These are phyloP conservation scores for Ampelocalamus luodianensis DNA, from an alignment of 176 grass and related monocot species.

Conservation along the genomic window DNA sequence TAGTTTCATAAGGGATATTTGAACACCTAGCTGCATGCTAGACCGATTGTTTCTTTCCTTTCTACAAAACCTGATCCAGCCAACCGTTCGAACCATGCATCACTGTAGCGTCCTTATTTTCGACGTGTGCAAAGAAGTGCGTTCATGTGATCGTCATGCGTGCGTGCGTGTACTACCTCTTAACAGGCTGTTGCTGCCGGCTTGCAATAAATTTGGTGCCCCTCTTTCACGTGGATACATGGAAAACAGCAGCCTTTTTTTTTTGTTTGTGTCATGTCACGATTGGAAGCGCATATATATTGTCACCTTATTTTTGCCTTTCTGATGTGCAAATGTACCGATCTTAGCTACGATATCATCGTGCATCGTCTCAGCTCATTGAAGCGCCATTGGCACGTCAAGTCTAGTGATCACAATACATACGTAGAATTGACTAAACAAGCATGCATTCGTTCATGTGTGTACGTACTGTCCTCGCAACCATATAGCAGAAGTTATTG, in stretches of 20 bases:
- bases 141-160: constrained; percentile 13
- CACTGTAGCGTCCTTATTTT: neutral
- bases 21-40: neutral
- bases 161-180: neutral
- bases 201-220: constrained; percentile 15
- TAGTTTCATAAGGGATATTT: too few relatives aligned
- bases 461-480: too few relatives aligned
- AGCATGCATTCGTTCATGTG: too few relatives aligned
- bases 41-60: neutral
- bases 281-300: neutral
- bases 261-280: neutral
- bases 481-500: too few relatives aligned
- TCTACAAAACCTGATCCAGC: neutral
- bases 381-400: too few relatives aligned
- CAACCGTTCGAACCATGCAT: neutral
- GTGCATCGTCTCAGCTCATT: too few relatives aligned
- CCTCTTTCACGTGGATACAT: constrained; percentile 27
- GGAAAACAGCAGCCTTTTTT: neutral
- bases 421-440: too few relatives aligned
- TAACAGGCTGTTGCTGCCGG: constrained; percentile 20
- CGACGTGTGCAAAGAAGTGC: constrained; percentile 19
- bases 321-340: too few relatives aligned
- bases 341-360: too few relatives aligned
- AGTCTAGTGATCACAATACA: too few relatives aligned
- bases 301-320: neutral